Conservation (phyloP, 331 rosid species). For the Telfairia occidentalis region DNA sequence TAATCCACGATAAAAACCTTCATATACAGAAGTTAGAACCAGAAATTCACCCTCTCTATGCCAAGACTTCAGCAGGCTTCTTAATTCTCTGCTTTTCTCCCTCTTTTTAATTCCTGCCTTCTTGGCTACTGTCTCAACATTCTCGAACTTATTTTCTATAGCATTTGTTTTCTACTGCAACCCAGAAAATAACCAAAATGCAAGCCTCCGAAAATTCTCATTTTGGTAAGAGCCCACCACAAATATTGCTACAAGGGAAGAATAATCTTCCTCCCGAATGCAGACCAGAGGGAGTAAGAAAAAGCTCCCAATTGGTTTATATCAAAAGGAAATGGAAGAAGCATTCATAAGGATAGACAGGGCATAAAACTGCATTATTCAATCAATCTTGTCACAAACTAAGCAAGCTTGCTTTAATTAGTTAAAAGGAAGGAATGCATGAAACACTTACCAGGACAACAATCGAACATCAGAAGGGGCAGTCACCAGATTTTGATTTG, state of each 20-base stretch:
- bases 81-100: not conserved
- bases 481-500: slow-evolving; percentile 82
- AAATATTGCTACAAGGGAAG: not conserved
- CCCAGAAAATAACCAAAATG: not conserved
- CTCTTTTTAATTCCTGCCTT: not conserved
- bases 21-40: not conserved
- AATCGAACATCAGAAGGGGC: slow-evolving; percentile 63
- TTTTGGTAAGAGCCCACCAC: not conserved
- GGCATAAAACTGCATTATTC: not conserved
- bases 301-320: not conserved
- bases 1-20: no score
- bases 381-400: not conserved
- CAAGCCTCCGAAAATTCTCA: not conserved
- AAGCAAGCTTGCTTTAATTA: not conserved
- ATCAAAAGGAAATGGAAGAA: slow-evolving; percentile 1
- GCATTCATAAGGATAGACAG: not conserved
- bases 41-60: not conserved
- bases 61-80: not conserved
- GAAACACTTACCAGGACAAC: slow-evolving; percentile 54
- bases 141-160: not conserved
- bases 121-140: not conserved
- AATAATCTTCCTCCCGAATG: not conserved
- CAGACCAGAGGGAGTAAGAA: not conserved
- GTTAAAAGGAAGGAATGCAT: not conserved
- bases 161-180: not conserved